phyloP scores from a whole-genome alignment of 2,329 filamentous ascomycete genomes.

The Diaporthe humulicola region DNA sequence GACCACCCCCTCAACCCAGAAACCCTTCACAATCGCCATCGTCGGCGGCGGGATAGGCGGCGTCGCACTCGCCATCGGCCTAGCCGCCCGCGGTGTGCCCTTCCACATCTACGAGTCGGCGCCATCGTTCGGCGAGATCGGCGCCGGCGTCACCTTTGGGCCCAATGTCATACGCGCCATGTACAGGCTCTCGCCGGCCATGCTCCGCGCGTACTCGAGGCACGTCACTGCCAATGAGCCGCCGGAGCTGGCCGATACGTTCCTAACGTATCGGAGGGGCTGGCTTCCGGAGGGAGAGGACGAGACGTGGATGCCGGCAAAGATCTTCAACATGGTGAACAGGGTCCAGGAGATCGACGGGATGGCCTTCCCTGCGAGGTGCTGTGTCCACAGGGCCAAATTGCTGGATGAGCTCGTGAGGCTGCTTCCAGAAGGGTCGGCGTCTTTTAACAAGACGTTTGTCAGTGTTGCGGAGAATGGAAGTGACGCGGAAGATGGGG shows the following conservation, averaged over 20 bases:
- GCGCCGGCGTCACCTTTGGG: conserved; percentile 68
- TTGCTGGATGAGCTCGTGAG: conserved; percentile 40
- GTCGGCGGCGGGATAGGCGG: conserved; percentile 72
- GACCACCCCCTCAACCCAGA: background rate
- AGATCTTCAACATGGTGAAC: conserved; percentile 37
- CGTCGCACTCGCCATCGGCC: conserved; percentile 64
- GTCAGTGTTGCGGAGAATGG: conserved; percentile 14
- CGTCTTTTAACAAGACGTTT: conserved; percentile 39
- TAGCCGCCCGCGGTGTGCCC: conserved; percentile 49
- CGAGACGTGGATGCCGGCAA: background rate
- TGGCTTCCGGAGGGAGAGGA: background rate
- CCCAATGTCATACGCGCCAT: conserved; percentile 69
- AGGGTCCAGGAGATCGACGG: conserved; percentile 34
- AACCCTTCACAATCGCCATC: conserved; percentile 59
- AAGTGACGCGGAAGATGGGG: background rate
- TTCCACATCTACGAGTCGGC: conserved; percentile 70
- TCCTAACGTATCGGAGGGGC: conserved; percentile 24
- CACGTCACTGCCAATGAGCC: conserved; percentile 43
- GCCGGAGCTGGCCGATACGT: conserved; percentile 27
- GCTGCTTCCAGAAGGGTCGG: conserved; percentile 27
- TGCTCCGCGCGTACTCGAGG: conserved; percentile 57
- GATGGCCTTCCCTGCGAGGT: conserved; percentile 34
- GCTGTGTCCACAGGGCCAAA: conserved; percentile 38
- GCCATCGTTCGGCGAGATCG: conserved; percentile 66
- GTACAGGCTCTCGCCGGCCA: conserved; percentile 61